Evolutionary conservation across 179 eudicot species (phyloP), one percentile per base, ranked within the genome.

Genomic region (Silene vulgaris): DNA sequence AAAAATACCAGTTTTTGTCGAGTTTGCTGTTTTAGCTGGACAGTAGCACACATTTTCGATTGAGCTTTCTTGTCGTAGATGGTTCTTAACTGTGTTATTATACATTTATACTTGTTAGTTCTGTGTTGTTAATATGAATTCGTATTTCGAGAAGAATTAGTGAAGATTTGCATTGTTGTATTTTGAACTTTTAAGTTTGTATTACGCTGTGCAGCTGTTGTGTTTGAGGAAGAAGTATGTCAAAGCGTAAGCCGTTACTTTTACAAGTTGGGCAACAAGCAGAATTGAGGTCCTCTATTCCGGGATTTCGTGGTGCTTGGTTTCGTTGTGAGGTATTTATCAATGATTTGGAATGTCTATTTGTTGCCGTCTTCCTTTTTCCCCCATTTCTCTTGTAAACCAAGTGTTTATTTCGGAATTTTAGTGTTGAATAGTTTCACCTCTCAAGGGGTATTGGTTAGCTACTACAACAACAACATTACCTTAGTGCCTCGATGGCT

Each of bases 271-370:
- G 90, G 17, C 84, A 90, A 62, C 21, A 79, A 76, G 89, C 88
- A 35, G 96, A 90, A 80, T 74, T 86, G 30, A 87, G 82, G 80
- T 77, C 88, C 71, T 90, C 85, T 72, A 66, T 29, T 66, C 0
- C 17, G 1, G 96, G 92, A 13, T 90, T 45, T 75, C 89, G 92
- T 40, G 86, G 96, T 74, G 90, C 92, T 26, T 90, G 92, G 96
- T 90, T 88, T 63, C 86, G 87, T 23, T 87, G 92, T 81, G 86
- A 88, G 92, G 92, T 90, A 85, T 48, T 35, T 54, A 7, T 43
- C 19, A 69, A 26, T 35, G 6, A 32, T 35, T 70, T 35, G 8
- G 4, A 16, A 20, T 19, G 20, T 40, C 13, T 4, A 13, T 9
- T 65, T 68, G 71, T 68, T 68, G 54, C 8, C 3, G 30, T 30